Evolutionary conservation across 805 yeast genomes (phyloP), one percentile per base, ranked within the genome.

Genomic region (Kluyveromyces wickerhamii): DNA sequence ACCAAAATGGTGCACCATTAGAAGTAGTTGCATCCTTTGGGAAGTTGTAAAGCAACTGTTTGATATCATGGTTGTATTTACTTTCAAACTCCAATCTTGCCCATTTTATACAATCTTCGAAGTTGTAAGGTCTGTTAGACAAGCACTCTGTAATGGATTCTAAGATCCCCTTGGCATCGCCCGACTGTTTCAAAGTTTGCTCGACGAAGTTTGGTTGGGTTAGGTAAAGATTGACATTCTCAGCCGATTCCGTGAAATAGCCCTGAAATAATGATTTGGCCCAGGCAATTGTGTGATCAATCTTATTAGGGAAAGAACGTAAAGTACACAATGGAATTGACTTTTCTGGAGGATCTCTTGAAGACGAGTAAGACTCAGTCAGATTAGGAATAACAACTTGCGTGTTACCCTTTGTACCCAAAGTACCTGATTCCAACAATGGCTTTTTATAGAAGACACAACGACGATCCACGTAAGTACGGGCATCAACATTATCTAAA

Each of bases 251-350:
- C 23, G 77, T 68, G 60, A 92, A 92, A 53, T 77, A 86, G 14
- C 92, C 95, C 67, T 83, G 92, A 71, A 92, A 92, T 54, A 86
- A 69, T 13, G 87, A 78, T 65, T 94, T 94, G 11, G 97, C 95
- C 99, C 99, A 92, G 5, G 98, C 97, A 63, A 92, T 92, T 1
- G 99, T 92, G 57, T 92, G 99, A 58, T 92, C 99, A 51, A 92
- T 92, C 63, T 89, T 89, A 62, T 87, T 84, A 38, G 99, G 99
- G 79, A 92, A 92, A 3, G 95, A 84, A 63, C 97, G 79, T 56
- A 92, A 71, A 2, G 99, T 92, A 72, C 99, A 92, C 52, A 92
- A 71, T 21, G 99, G 99, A 53, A 92, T 88, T 3, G 95, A 78
- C 63, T 87, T 87, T 67, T 92, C 99, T 24, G 99, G 99, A 28